A percentile compares a stretch with the other conserved stretches of the same genome.
These are phyloP conservation scores for Pseudocohnilembus persalinus DNA, from an alignment of 169 alveolate genomes.

Conservation along the genomic window DNA sequence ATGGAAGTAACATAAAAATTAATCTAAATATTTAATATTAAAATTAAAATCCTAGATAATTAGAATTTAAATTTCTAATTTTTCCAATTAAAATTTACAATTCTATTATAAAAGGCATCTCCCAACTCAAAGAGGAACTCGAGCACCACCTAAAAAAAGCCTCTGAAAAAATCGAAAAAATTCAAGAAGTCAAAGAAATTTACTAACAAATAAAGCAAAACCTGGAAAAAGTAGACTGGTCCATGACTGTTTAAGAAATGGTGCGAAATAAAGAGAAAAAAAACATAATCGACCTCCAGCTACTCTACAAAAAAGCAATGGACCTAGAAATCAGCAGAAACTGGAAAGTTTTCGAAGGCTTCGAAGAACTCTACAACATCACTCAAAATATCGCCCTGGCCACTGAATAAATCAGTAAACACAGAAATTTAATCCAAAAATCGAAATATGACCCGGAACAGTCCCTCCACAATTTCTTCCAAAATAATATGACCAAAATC, in stretches of 20 bases:
- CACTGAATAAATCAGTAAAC: neutral
- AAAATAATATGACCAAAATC: neutral
- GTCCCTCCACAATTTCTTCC: neutral
- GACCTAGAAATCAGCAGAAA: neutral
- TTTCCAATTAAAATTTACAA: no score
- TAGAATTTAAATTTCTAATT: neutral
- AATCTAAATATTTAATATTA: no score
- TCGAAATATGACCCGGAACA: neutral
- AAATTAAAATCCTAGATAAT: neutral
- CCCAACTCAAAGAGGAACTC: neutral
- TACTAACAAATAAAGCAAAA: neutral
- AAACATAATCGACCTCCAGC: neutral
- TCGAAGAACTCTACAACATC: neutral
- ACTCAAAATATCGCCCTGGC: neutral
- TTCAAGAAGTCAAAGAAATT: neutral
- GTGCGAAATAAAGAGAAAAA: neutral
- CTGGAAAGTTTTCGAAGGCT: neutral
- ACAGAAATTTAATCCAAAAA: neutral
- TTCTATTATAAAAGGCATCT: neutral
- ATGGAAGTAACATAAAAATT: no score
- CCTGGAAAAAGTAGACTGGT: neutral
- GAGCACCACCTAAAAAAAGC: neutral
- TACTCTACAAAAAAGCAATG: neutral
- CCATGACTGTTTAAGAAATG: neutral
- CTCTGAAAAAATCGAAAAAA: neutral